Conservation (phyloP, 139 green algal genomes). For the Chlamydomonas sp. region DNA sequence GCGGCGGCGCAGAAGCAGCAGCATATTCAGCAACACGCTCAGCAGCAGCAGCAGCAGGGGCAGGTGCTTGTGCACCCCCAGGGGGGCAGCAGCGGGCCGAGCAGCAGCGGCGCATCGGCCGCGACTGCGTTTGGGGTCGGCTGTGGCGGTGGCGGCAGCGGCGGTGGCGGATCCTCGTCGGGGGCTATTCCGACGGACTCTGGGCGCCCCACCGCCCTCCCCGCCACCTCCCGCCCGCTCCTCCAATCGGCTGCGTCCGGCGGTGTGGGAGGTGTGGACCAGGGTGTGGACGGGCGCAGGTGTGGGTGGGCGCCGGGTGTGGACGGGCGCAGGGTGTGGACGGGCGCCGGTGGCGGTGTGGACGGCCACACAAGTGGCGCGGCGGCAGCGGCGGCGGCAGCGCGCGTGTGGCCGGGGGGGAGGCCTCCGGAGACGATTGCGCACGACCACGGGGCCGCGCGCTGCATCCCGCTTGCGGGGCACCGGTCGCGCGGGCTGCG, state of each 20-base stretch:
- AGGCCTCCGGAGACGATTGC: slow-evolving; percentile 2
- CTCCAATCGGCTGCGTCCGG: too few relatives aligned
- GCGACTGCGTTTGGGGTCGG: background rate
- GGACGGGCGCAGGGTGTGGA: too few relatives aligned
- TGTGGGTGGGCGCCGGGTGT: too few relatives aligned
- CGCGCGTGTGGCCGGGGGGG: background rate
- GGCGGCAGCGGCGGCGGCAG: background rate
- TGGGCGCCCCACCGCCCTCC: background rate
- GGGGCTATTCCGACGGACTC: too few relatives aligned
- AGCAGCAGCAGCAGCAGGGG: too few relatives aligned
- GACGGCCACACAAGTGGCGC: too few relatives aligned
- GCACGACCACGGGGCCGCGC: background rate
- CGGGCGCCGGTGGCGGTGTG: too few relatives aligned
- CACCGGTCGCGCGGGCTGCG: slow-evolving; percentile 1
- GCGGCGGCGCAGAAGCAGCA: too few relatives aligned
- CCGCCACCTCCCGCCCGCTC: background rate
- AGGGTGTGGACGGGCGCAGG: too few relatives aligned
- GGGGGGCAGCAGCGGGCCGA: background rate
- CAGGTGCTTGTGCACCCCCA: too few relatives aligned
- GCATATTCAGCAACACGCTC: too few relatives aligned
- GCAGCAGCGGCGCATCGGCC: background rate
- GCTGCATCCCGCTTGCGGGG: background rate
- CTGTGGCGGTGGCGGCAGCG: background rate
- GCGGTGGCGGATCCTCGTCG: slow-evolving; percentile 1
- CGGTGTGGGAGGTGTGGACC: too few relatives aligned